A percentile compares a stretch with the other conserved stretches of the same genome.
phyloP scores from a whole-genome alignment of 768 basidiomycete species.

The Lactarius tabidus region DNA sequence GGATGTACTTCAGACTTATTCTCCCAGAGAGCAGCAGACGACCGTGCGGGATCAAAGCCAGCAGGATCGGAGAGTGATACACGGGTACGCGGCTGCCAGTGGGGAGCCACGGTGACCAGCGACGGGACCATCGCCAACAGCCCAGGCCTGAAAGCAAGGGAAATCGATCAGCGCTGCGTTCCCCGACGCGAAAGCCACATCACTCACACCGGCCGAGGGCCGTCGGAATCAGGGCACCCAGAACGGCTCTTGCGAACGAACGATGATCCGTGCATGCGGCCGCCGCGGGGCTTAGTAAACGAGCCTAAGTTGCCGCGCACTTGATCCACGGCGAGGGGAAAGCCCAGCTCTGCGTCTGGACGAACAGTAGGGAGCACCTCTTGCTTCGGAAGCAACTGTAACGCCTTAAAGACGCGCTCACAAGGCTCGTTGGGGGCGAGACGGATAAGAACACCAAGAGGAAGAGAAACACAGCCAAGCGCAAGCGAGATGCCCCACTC shows the following conservation, averaged over 20 bases:
- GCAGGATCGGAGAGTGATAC: conserved; percentile 68
- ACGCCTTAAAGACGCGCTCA: conserved; percentile 52
- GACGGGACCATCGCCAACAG: conserved; percentile 76
- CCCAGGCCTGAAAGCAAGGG: conserved; percentile 52
- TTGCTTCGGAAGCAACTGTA: conserved; percentile 59
- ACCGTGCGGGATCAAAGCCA: conserved; percentile 69
- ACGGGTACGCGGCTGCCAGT: conserved; percentile 53
- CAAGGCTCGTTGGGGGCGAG: conserved; percentile 77
- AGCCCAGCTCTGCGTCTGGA: conserved; percentile 55
- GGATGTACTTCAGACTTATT: conserved; percentile 87
- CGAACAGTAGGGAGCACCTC: conserved; percentile 61
- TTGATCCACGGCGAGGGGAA: conserved; percentile 75
- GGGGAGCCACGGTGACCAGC: conserved; percentile 58
- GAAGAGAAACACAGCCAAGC: conserved; percentile 82
- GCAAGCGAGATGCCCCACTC: conserved; percentile 95
- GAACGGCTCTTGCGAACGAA: conserved; percentile 80
- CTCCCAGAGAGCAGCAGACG: conserved; percentile 79
- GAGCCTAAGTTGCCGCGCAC: conserved; percentile 84
- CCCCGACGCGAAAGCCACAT: conserved; percentile 19
- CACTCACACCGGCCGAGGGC: conserved; percentile 46
- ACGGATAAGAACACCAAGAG: conserved; percentile 79
- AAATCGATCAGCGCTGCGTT: conserved; percentile 30
- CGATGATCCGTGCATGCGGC: conserved; percentile 79
- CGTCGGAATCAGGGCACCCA: conserved; percentile 46
- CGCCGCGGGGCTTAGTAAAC: conserved; percentile 82